Evolutionary conservation across 768 basidiomycete species (phyloP).

Genomic region (Russula virescens): DNA sequence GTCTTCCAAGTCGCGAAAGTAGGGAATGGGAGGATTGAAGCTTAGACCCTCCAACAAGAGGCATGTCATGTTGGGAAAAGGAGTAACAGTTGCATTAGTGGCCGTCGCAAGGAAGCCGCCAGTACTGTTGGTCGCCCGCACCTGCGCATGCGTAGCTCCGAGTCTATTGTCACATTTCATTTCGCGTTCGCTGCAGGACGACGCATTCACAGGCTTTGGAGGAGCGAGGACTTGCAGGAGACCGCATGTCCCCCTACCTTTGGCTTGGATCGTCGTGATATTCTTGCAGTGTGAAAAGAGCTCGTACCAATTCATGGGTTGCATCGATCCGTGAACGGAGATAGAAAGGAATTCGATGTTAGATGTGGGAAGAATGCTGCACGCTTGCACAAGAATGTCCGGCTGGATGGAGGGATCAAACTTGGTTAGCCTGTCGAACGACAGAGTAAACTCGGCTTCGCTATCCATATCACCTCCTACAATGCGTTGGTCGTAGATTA

Average conservation of each 20-base stretch:
- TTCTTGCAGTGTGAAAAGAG: constrained; percentile 5
- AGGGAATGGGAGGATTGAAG: neutral
- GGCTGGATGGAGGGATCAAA: neutral
- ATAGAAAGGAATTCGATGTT: constrained; percentile 4
- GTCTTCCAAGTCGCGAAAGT: neutral
- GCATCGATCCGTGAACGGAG: neutral
- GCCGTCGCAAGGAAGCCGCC: too few relatives aligned
- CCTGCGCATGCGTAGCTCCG: neutral
- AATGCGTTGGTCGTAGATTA: too few relatives aligned
- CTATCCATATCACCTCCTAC: neutral
- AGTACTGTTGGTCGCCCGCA: neutral
- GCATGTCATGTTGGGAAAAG: constrained; percentile 1
- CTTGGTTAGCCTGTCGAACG: neutral
- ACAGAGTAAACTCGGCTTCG: neutral
- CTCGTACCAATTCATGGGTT: neutral
- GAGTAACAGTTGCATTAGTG: neutral
- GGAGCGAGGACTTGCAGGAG: constrained; percentile 3
- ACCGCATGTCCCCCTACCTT: neutral
- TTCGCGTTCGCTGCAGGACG: neutral
- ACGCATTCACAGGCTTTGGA: neutral
- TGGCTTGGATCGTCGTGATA: neutral
- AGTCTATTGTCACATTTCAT: neutral
- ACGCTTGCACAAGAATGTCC: neutral
- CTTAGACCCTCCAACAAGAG: neutral
- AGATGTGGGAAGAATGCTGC: neutral